Conservation (phyloP, 371 early-diverging fungal genomes). For the Zychaea mexicana region DNA sequence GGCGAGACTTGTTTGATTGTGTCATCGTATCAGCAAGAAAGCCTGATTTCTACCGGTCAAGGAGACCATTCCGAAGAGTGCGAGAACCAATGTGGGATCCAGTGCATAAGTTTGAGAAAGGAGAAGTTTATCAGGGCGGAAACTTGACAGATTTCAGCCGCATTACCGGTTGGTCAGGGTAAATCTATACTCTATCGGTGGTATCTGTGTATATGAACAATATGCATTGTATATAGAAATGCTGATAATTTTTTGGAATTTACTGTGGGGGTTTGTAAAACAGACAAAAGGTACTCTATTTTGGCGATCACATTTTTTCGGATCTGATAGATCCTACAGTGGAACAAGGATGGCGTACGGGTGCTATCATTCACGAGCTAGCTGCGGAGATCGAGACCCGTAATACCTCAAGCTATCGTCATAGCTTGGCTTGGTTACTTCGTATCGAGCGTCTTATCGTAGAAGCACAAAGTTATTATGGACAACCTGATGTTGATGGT, state of each 20-base stretch:
- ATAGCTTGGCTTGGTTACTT: conserved; percentile 54
- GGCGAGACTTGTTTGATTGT: conserved; percentile 69
- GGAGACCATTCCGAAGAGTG: conserved; percentile 58
- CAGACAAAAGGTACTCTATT: conserved; percentile 64
- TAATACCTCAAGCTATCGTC: conserved; percentile 55
- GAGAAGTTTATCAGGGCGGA: conserved; percentile 67
- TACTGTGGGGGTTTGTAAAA: no score
- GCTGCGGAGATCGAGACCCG: conserved; percentile 57
- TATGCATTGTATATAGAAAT: background rate
- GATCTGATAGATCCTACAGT: conserved; percentile 66
- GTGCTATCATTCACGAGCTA: conserved; percentile 68
- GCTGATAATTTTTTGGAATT: no score
- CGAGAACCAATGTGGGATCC: conserved; percentile 52
- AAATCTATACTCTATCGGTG: no score
- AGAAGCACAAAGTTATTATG: conserved; percentile 52
- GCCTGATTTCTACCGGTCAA: conserved; percentile 61
- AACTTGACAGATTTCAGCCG: conserved; percentile 58
- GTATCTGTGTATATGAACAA: no score
- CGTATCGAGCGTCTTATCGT: conserved; percentile 58
- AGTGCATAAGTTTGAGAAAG: conserved; percentile 56
- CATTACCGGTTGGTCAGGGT: conserved; percentile 58
- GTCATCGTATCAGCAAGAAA: conserved; percentile 63
- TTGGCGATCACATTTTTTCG: conserved; percentile 72
- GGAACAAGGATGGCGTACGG: conserved; percentile 75
- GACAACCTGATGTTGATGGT: conserved; percentile 26